Conservation (phyloP, 305 asterid genomes). For the Ilex paraguariensis region DNA sequence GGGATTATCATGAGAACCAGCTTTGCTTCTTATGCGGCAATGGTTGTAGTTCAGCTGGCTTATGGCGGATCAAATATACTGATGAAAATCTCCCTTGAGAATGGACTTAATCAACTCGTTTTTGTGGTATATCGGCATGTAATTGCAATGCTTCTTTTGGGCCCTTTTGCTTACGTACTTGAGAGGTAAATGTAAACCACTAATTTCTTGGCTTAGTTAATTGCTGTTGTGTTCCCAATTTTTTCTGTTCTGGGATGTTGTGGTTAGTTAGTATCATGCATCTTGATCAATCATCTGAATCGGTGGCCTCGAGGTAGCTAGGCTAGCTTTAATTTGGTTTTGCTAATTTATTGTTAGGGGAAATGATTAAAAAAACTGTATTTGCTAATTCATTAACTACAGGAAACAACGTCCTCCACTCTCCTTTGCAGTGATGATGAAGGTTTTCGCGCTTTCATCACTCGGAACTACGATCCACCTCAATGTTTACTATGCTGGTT, state of each 20-base stretch:
- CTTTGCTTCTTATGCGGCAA: conserved; percentile 15
- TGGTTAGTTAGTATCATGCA: too few relatives aligned
- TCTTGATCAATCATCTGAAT: too few relatives aligned
- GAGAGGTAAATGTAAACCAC: conserved; percentile 12
- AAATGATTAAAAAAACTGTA: too few relatives aligned
- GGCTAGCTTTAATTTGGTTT: too few relatives aligned
- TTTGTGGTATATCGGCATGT: conserved; percentile 25
- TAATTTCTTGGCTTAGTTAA: too few relatives aligned
- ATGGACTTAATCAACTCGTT: conserved; percentile 22
- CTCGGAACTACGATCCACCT: conserved; percentile 20
- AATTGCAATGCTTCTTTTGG: conserved; percentile 13
- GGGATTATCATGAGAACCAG: conserved; percentile 2
- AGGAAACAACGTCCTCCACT: conserved; percentile 11
- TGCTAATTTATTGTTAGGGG: too few relatives aligned
- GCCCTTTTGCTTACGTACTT: conserved; percentile 26
- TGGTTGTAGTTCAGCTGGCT: conserved; percentile 20
- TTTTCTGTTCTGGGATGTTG: too few relatives aligned
- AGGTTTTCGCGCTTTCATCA: conserved; percentile 18
- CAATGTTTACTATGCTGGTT: conserved; percentile 15
- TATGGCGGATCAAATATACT: conserved; percentile 21
- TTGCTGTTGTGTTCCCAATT: too few relatives aligned
- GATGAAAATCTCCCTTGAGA: conserved; percentile 19
- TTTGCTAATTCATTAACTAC: neutral
- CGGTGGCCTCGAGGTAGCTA: too few relatives aligned
- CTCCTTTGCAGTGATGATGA: conserved; percentile 3